Evolutionary conservation across 2,329 filamentous ascomycete species (phyloP), one percentile per base, ranked within the genome.

Genomic region (Apiospora phragmitis): DNA sequence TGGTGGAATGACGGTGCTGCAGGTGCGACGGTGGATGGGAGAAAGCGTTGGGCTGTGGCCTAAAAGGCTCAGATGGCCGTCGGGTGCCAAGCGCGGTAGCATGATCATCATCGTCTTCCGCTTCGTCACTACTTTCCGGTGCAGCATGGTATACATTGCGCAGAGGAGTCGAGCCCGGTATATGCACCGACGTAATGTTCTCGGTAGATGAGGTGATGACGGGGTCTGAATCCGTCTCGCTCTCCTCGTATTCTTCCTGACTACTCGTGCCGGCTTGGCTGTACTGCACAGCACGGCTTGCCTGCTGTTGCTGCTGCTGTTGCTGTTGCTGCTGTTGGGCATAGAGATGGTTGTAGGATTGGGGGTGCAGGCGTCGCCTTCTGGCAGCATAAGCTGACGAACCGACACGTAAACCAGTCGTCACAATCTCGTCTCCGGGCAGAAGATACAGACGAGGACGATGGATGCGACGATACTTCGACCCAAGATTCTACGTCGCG

Each of bases 171-270:
- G 69, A 81, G 75, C 67, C 76, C 77, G 71, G 43, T 71, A 76
- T 45, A 77, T 74, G 72, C 62, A 80, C 68, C 68, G 78, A 70
- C 69, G 78, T 62, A 72, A 85, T 77, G 70, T 88, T 86, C 75
- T 91, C 89, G 65, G 84, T 86, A 18, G 89, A 91, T 75, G 88
- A 90, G 1, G 86, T 86, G 77, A 91, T 80, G 14, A 89, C 75
- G 18, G 87, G 89, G 76, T 97, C 95, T 55, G 94, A 94, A 73
- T 97, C 95, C 81, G 89, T 97, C 80, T 97, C 94, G 73, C 93
- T 97, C 84, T 97, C 94, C 43, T 97, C 94, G 77, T 97, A 97
- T 83, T 97, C 95, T 76, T 97, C 95, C 80, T 97, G 94, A 77
- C 95, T 97, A 81, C 94, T 97, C 42, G 86, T 84, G 65, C 83